Evolutionary conservation across 169 alveolate species (phyloP), one percentile per base, ranked within the genome.

Genomic region (Cytauxzoon felis): DNA sequence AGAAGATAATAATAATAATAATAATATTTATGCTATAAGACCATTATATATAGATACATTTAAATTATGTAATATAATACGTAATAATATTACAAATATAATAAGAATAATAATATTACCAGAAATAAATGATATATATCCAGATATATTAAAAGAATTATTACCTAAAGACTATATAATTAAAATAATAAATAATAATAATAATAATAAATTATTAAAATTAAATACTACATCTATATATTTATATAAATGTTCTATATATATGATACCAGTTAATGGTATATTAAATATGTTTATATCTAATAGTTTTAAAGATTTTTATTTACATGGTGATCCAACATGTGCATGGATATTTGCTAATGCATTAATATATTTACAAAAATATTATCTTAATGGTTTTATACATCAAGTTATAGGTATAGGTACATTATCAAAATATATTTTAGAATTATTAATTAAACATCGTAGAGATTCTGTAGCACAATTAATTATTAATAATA

Each of bases 301-400:
- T 9, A 33, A 38, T 13, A 56, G 68, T 3, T 63, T 62, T 42
- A 32, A 33, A 57, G 54, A 57, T 18, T 73, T 73, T 30, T 63
- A 63, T 36, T 51, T 50, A 2, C 48, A 73, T n/a, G 78, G 84
- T 9, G 84, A 73, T 58, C 84, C 84, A 2, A 63, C 50, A 56
- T 42, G 66, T 18, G 59, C 84, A 30, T 73, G 84, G 84, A 64
- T 73, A 63, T 73, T 63, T 29, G 71, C 84, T 38, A 33, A 43
- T 26, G 78, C 84, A 38, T 9, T 73, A 8, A 79, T 64, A 13
- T 57, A 73, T 26, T 54, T 73, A 13, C 69, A 73, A 47, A 53
- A 56, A 24, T 63, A 63, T 18, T 61, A 59, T 29, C 21, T 73
- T 27, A 72, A 59, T 32, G 84, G 84, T 0, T 67, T 64, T 11